Evolutionary conservation across 305 asterid genomes (phyloP), one percentile per base, ranked within the genome.

Genomic region (Fraxinus angustifolia): DNA sequence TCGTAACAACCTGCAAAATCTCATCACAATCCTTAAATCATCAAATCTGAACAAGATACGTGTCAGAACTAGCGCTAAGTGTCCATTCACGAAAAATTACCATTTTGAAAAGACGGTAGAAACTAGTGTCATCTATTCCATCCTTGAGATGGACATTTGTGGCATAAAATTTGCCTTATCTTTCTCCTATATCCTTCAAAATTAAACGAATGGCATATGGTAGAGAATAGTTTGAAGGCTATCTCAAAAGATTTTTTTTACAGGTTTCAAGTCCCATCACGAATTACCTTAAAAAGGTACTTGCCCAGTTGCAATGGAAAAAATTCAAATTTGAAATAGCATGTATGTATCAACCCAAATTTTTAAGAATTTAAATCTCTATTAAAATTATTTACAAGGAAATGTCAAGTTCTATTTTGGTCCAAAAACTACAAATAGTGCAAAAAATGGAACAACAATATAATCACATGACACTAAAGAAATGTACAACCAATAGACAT

Each of bases 81-180:
- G 40, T 16, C 38, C 36, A 14, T 14, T 60, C 79, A 78, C 0
- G 40, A 77, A 76, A 81, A 82, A 83, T 89, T 91, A 96, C 99
- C 72, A 89, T 90, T 86, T 90, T 92, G 88, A 96, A 96, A 85
- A 96, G 97, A 67, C 97, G 91, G 74, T 88, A 90, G 89, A 96
- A 96, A 86, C 94, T 93, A 83, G 85, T 88, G 71, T 96, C 99
- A 80, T 96, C 98, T 83, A 96, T 96, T 79, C 99, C 99, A 85
- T 94, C 96, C 88, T 91, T 93, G 45, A 96, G 92, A 82, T 98
- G 98, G 58, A 96, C 99, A 89, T 96, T 96, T 78, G 94, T 94
- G 78, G 99, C 97, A 86, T 96, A 96, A 85, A 79, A 84, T 87
- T 92, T 96, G 70, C 99, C 98, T 87, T 96, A 98, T 88, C 90